A percentile compares a stretch with the other conserved stretches of the same genome.
phyloP scores from a whole-genome alignment of 2,329 filamentous ascomycete genomes.

The Cladophialophora psammophila region DNA sequence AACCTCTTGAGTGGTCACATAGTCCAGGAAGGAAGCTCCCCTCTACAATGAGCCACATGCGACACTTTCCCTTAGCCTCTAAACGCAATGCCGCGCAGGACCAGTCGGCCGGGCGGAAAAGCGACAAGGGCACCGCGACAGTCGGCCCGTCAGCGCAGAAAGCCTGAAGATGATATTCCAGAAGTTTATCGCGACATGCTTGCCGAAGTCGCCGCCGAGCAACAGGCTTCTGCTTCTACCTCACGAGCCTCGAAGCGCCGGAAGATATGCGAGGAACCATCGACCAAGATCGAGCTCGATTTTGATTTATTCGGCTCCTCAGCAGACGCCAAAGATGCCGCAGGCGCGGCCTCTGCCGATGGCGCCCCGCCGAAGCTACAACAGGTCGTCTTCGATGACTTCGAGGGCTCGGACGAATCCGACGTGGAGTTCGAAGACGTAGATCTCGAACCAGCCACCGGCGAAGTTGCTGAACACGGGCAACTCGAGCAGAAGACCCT shows the following conservation, averaged over 20 bases:
- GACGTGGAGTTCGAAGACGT: constrained; percentile 70
- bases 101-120: constrained; percentile 6
- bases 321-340: constrained; percentile 24
- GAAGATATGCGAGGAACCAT: constrained; percentile 45
- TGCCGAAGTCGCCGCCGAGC: constrained; percentile 41
- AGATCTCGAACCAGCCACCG: constrained; percentile 47
- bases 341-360: constrained; percentile 15
- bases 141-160: constrained; percentile 32
- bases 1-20: background rate
- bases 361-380: constrained; percentile 36
- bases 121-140: constrained; percentile 30
- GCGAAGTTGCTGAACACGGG: constrained; percentile 42
- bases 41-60: constrained; percentile 13
- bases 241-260: constrained; percentile 49
- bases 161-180: constrained; percentile 44
- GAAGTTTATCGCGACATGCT: constrained; percentile 54
- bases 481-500: constrained; percentile 50
- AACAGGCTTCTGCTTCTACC: constrained; percentile 46
- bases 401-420: constrained; percentile 63
- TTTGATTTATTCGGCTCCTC: constrained; percentile 31
- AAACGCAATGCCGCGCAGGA: constrained; percentile 29
- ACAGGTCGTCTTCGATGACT: constrained; percentile 55
- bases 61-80: background rate
- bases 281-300: constrained; percentile 35
- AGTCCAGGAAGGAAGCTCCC: background rate